Evolutionary conservation across 345 rosid genomes (phyloP), one percentile per base, ranked within the genome.

Genomic region (Microthlaspi erraticum): DNA sequence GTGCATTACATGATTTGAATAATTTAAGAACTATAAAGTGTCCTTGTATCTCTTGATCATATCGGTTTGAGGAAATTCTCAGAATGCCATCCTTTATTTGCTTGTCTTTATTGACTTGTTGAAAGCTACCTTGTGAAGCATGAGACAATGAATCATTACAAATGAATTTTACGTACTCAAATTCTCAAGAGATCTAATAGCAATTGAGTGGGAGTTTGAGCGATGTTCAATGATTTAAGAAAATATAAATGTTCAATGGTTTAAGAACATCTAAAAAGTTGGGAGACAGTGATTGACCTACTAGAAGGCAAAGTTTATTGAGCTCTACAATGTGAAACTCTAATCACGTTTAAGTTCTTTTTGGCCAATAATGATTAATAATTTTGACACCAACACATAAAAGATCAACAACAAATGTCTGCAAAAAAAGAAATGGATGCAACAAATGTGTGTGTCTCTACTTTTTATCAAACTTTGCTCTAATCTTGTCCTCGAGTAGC

Each of bases 401-500:
- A 33, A 36, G 0, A 38, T n/a, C n/a, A n/a, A n/a, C n/a, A n/a
- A n/a, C n/a, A n/a, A n/a, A n/a, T n/a, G n/a, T n/a, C n/a, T n/a
- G n/a, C n/a, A n/a, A n/a, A n/a, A n/a, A n/a, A 33, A 36, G 0
- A 38, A 20, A 11, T 58, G 16, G 10, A 36, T 57, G 10, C 45
- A 34, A 32, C 41, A 33, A 49, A 17, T 8, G 29, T 64, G 75
- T 8, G 29, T 64, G 75, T 79, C 60, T 41, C 70, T 60, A 73
- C 66, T 80, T 77, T 64, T 17, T 71, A 61, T 86, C 78, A 8
- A 71, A 70, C 77, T 89, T 89, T 66, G 90, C 87, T 52, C 84
- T 85, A 68, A 91, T 79, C 83, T 87, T 91, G 72, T 85, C 82
- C 67, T 87, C 93, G 23, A 88, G 66, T 26, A 88, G 70, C 48